Conservation (phyloP, 1,284 basidiomycete species). For the Cystobasidium slooffiae region DNA sequence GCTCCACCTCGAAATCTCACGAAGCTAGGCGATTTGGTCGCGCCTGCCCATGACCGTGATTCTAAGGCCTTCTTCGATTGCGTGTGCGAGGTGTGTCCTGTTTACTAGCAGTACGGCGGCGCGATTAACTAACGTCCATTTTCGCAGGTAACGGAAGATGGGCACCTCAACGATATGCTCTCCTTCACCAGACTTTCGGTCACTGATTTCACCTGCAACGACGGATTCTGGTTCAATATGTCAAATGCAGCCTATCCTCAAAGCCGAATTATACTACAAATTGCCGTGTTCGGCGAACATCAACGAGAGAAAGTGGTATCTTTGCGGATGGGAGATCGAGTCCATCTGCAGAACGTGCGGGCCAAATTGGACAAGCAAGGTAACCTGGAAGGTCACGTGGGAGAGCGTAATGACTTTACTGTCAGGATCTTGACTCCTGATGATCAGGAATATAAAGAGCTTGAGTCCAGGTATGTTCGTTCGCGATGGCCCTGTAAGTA, state of each 20-base stretch:
- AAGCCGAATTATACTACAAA: constrained; percentile 1
- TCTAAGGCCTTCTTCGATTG: constrained; percentile 13
- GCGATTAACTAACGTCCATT: background rate
- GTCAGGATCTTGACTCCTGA: constrained; percentile 8
- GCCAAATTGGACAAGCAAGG: constrained; percentile 17
- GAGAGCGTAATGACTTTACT: constrained; percentile 7
- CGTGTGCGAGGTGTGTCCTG: constrained; percentile 17
- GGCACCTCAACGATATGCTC: background rate
- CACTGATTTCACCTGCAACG: constrained; percentile 25
- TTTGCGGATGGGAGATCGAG: constrained; percentile 16
- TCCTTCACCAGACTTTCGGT: constrained; percentile 5
- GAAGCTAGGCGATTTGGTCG: background rate
- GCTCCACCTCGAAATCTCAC: background rate
- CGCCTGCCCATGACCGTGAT: background rate
- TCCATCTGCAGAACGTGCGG: constrained; percentile 14
- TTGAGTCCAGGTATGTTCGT: constrained; percentile 11
- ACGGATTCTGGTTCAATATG: constrained; percentile 10
- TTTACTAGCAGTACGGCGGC: background rate
- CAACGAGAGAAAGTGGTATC: constrained; percentile 1
- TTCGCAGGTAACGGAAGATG: constrained; percentile 4
- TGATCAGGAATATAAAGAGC: background rate
- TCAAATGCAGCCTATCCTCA: constrained; percentile 13
- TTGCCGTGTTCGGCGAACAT: background rate
- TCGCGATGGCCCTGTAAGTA: background rate
- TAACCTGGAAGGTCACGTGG: constrained; percentile 35